Percentiles rank a stretch among this genome's conserved stretches.
These are phyloP conservation scores for Dryas integrifolia DNA, from an alignment of 331 rosid species.

Conservation along the genomic window DNA sequence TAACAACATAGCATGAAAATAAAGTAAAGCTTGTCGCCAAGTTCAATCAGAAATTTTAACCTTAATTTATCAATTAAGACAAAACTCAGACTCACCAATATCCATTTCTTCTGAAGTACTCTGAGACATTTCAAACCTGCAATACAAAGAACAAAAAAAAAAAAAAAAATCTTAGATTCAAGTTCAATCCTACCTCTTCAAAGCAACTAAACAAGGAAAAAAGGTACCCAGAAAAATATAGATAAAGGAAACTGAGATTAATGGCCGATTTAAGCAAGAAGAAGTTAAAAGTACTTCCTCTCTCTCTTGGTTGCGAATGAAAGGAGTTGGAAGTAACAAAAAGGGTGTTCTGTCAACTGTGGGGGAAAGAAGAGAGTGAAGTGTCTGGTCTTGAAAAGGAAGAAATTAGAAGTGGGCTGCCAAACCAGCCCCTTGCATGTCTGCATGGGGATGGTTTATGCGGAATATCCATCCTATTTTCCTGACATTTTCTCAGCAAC, in stretches of 20 bases:
- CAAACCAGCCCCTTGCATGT: too few relatives aligned
- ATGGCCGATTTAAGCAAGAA: too few relatives aligned
- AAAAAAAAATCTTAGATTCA: background rate
- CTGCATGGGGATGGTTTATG: too few relatives aligned
- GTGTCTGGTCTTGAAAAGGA: too few relatives aligned
- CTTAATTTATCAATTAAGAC: background rate
- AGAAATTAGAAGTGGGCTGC: too few relatives aligned
- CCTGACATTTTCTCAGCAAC: background rate
- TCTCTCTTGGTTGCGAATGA: too few relatives aligned
- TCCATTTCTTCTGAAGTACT: conserved; percentile 10
- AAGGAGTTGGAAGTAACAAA: too few relatives aligned
- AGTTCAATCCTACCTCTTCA: background rate
- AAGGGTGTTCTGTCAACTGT: too few relatives aligned
- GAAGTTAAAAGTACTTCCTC: too few relatives aligned
- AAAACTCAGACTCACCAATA: conserved; percentile 35
- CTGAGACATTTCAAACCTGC: conserved; percentile 46
- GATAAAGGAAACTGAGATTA: background rate
- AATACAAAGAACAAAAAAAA: background rate
- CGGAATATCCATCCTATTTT: background rate
- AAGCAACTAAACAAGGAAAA: background rate
- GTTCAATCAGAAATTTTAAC: too few relatives aligned
- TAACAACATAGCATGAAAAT: conserved; percentile 26
- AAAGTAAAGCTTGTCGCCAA: background rate
- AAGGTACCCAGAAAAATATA: background rate
- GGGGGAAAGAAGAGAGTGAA: too few relatives aligned